These are phyloP conservation scores for Penicillium tannophilum DNA, from an alignment of 495 filamentous ascomycete species.

Conservation along the genomic window DNA sequence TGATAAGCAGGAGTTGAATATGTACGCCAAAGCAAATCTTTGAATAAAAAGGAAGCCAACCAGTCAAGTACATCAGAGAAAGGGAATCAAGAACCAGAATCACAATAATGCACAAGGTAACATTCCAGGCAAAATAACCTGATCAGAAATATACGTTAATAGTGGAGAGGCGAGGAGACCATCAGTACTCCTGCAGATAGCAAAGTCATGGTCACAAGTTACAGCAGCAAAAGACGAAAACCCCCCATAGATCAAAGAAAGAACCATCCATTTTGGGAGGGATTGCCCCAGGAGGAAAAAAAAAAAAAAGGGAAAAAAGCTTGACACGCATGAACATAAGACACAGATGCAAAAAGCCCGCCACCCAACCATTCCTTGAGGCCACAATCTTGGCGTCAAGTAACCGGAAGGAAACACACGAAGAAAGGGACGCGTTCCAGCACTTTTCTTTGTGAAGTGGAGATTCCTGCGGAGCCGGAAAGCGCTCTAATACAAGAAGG, in stretches of 20 bases:
- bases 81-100: constrained; percentile 2
- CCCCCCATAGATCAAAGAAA: constrained; percentile 15
- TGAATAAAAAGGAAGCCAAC: neutral
- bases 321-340: neutral
- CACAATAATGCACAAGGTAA: constrained; percentile 16
- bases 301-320: constrained; percentile 6
- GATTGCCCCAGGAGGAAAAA: constrained; percentile 10
- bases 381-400: constrained; percentile 2
- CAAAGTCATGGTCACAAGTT: constrained; percentile 6
- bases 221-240: constrained; percentile 9
- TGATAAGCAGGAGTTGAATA: neutral
- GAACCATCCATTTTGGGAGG: constrained; percentile 22
- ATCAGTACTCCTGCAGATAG: neutral
- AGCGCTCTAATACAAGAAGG: constrained; percentile 42
- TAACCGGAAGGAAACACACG: constrained; percentile 8
- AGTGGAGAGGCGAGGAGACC: constrained; percentile 3
- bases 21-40: neutral
- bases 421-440: constrained; percentile 5
- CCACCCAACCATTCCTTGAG: constrained; percentile 4
- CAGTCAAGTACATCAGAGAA: neutral
- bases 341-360: constrained; percentile 4
- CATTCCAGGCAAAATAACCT: constrained; percentile 18
- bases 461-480: constrained; percentile 14
- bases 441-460: constrained; percentile 1
- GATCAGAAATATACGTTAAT: constrained; percentile 36